Percentiles rank a stretch among this genome's conserved stretches.
phyloP scores from a whole-genome alignment of 345 rosid genomes.

The Gynandropsis gynandra region DNA sequence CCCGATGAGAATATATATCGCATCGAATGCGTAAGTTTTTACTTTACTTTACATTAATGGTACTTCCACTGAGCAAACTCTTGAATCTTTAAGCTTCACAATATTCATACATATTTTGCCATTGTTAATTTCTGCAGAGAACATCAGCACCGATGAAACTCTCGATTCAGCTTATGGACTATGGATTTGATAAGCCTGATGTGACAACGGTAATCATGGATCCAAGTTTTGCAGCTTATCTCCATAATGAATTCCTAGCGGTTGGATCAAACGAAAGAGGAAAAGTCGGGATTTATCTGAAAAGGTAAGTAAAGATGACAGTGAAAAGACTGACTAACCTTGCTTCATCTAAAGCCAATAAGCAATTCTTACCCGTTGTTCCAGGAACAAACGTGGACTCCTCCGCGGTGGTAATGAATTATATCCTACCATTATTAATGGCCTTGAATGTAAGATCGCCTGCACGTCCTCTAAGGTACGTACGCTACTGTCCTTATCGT shows the following conservation, averaged over 20 bases:
- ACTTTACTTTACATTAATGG: conserved; percentile 1
- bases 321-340: conserved; percentile 12
- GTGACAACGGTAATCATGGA: conserved; percentile 80
- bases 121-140: conserved; percentile 37
- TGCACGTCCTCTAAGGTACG: conserved; percentile 91
- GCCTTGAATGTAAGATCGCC: conserved; percentile 88
- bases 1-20: conserved; percentile 88
- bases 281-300: conserved; percentile 59
- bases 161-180: conserved; percentile 86
- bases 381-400: conserved; percentile 58
- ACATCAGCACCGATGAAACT: conserved; percentile 43
- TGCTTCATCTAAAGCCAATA: background rate
- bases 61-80: conserved; percentile 3
- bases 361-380: conserved; percentile 16
- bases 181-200: conserved; percentile 86
- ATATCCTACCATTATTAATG: conserved; percentile 44
- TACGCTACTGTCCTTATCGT: background rate
- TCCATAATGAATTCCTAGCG: conserved; percentile 62
- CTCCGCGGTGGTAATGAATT: conserved; percentile 35
- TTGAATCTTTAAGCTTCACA: conserved; percentile 2
- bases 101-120: background rate
- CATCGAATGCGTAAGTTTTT: conserved; percentile 72
- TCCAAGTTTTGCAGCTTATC: conserved; percentile 71
- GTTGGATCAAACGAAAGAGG: conserved; percentile 48
- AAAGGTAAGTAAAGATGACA: conserved; percentile 39